phyloP scores from a whole-genome alignment of 805 yeast genomes.

The Hanseniaspora guilliermondii region DNA sequence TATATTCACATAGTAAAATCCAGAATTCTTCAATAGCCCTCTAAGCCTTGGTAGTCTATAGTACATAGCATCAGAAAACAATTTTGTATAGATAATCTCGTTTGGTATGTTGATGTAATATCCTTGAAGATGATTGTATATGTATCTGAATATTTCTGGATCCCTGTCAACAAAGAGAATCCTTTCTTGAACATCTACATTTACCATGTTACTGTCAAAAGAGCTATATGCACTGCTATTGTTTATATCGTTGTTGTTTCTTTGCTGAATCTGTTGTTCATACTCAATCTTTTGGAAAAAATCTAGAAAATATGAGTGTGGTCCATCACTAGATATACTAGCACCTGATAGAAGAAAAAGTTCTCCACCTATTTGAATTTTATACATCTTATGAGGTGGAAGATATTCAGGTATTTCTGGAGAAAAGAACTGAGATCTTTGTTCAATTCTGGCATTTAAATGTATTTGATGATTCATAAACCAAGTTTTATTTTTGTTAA shows the following conservation, averaged over 20 bases:
- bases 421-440: conserved; percentile 19
- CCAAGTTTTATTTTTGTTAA: too few relatives aligned
- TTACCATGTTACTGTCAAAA: not conserved
- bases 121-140: conserved; percentile 68
- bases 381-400: conserved; percentile 58
- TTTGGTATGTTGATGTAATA: conserved; percentile 50
- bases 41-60: conserved; percentile 51
- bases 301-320: conserved; percentile 65
- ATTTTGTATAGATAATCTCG: conserved; percentile 48
- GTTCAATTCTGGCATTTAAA: not conserved
- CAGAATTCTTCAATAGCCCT: conserved; percentile 38
- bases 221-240: not conserved
- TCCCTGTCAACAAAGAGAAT: conserved; percentile 61
- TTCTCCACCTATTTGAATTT: conserved; percentile 56
- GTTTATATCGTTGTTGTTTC: not conserved
- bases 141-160: conserved; percentile 52
- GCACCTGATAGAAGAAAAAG: conserved; percentile 58
- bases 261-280: conserved; percentile 13
- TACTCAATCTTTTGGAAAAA: conserved; percentile 38
- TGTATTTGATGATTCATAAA: not conserved
- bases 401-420: conserved; percentile 40
- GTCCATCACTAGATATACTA: conserved; percentile 72
- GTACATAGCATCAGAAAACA: conserved; percentile 61
- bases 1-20: conserved; percentile 40
- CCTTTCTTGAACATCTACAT: conserved; percentile 21